Evolutionary conservation across 2,329 filamentous ascomycete species (phyloP), one percentile per base, ranked within the genome.

Genomic region (Cytospora chrysosperma): DNA sequence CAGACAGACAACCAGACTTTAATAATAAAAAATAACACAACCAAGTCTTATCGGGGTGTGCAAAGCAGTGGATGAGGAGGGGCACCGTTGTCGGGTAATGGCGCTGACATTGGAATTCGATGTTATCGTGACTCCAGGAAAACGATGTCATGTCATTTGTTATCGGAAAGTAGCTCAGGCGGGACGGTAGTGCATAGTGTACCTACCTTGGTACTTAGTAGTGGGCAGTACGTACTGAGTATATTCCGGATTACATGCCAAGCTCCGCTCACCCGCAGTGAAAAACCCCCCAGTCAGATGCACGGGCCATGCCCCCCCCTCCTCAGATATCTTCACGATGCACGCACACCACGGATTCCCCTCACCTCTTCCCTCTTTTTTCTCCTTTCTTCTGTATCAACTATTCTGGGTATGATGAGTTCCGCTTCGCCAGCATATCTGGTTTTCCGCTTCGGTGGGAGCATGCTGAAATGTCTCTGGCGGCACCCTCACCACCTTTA

Each of bases 381-480:
- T 40, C 6, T 69, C 67, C 67, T 80, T 77, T 78, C 75, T 78
- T 83, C 81, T 78, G 75, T 77, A 85, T 77, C 87, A 91, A 92
- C 88, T 92, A 92, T 86, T 85, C 85, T 88, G 88, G 87, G 85
- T 75, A 82, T 89, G 89, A 93, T 84, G 89, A 90, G 87, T 81
- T n/a, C 80, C 83, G 85, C 84, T 83, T 82, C 74, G 78, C 76
- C 74, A 82, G 78, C 76, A 78, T 76, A 88, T 83, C 78, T 78
- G 76, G 76, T 72, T 75, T 79, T 81, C 78, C 77, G 79, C 76
- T 78, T 70, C 76, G 72, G 76, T 78, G 79, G 82, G 79, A 80
- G 79, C 78, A 81, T 88, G 86, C 78, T 85, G 85, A 87, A 67
- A 87, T 89, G 85, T 85, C 78, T n/a, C 79, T 77, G 82, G 84